A percentile compares a stretch with the other conserved stretches of the same genome.
Evolutionary conservation across 2,329 filamentous ascomycete genomes (phyloP).

Genomic region (Sclerotinia trifoliorum): DNA sequence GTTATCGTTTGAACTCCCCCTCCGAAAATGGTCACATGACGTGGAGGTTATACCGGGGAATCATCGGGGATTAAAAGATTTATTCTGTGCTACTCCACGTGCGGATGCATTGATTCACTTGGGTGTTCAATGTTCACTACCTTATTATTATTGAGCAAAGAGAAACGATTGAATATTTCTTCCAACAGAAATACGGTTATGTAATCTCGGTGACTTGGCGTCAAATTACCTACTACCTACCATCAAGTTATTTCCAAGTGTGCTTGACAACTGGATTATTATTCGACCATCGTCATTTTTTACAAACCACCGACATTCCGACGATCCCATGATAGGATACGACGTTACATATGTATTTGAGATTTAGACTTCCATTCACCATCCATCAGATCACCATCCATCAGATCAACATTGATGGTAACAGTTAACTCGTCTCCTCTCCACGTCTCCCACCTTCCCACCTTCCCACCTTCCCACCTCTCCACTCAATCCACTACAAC

Average conservation of each 20-base stretch:
- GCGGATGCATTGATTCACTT: background rate
- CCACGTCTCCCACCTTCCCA: background rate
- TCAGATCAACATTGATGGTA: background rate
- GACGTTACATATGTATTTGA: slow-evolving; percentile 21
- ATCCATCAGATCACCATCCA: background rate
- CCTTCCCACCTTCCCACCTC: slow-evolving; percentile 2
- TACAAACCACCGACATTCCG: background rate
- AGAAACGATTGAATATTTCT: background rate
- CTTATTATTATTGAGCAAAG: too few relatives aligned
- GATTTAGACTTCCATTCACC: too few relatives aligned
- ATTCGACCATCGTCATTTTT: background rate
- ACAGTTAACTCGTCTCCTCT: background rate
- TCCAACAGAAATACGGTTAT: background rate
- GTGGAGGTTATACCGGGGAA: background rate
- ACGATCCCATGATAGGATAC: slow-evolving; percentile 12
- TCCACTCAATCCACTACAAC: slow-evolving; percentile 4
- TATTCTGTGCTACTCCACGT: too few relatives aligned
- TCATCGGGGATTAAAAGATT: background rate
- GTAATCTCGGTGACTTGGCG: background rate
- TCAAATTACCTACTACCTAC: too few relatives aligned
- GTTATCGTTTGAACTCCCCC: background rate
- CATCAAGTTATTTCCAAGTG: background rate
- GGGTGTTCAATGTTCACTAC: too few relatives aligned
- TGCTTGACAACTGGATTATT: background rate
- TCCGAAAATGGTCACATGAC: background rate